Evolutionary conservation across 164 flowering plant genomes (phyloP).

Genomic region (Berberis vulgaris): DNA sequence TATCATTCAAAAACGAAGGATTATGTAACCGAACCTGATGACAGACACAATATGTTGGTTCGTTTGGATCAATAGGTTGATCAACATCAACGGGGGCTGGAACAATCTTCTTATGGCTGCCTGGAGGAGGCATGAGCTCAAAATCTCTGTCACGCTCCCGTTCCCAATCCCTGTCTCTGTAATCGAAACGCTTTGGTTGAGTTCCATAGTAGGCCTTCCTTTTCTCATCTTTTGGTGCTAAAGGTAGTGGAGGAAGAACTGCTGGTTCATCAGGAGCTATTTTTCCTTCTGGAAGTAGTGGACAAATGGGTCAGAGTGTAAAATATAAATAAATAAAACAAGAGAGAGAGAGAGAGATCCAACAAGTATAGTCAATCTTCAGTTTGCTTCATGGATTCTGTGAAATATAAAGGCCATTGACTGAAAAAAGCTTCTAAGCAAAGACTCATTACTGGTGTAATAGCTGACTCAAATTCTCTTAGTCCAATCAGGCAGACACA

Average conservation of each 20-base stretch:
- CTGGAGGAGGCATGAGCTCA: constrained; percentile 99
- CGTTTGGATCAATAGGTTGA: constrained; percentile 95
- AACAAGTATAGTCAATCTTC: no score
- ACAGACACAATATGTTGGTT: constrained; percentile 97
- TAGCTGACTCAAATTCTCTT: no score
- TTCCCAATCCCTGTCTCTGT: constrained; percentile 86
- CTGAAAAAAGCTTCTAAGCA: no score
- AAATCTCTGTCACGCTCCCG: constrained; percentile 89
- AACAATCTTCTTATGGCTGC: constrained; percentile 71
- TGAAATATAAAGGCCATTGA: no score
- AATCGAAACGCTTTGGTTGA: constrained; percentile 63
- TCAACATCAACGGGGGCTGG: constrained; percentile 67
- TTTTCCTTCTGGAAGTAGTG: constrained; percentile 59
- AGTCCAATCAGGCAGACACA: no score
- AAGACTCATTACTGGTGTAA: no score
- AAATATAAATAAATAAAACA: background rate
- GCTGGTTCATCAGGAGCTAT: constrained; percentile 83
- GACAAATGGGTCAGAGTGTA: background rate
- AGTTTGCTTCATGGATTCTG: no score
- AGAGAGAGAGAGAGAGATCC: no score
- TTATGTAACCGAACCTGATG: constrained; percentile 64
- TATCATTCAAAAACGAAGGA: background rate
- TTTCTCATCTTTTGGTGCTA: constrained; percentile 69
- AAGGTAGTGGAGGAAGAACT: constrained; percentile 80
- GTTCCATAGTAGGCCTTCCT: constrained; percentile 50